phyloP scores from a whole-genome alignment of 129 eudicot species.

The Gnaphalium uliginosum region DNA sequence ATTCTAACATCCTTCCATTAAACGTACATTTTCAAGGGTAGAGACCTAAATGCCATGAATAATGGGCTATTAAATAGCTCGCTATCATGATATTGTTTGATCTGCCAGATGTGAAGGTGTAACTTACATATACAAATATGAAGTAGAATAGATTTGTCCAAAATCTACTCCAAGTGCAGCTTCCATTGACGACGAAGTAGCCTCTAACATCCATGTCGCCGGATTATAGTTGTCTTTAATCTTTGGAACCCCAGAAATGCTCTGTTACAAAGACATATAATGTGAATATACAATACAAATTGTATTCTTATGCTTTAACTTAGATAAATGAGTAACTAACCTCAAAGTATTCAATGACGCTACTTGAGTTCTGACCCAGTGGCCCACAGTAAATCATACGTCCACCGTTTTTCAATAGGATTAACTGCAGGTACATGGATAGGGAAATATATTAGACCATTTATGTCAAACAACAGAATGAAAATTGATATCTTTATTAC shows the following conservation, averaged over 20 bases:
- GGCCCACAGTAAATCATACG: constrained; percentile 54
- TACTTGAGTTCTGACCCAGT: constrained; percentile 48
- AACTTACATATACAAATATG: constrained; percentile 60
- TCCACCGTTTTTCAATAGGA: constrained; percentile 59
- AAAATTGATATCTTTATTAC: constrained; percentile 17
- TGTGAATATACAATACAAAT: neutral
- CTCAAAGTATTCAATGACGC: constrained; percentile 59
- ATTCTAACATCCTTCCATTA: neutral
- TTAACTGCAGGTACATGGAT: constrained; percentile 40
- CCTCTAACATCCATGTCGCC: constrained; percentile 97
- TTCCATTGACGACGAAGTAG: constrained; percentile 70
- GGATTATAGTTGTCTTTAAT: constrained; percentile 71
- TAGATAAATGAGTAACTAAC: constrained; percentile 26
- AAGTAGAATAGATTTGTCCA: constrained; percentile 52
- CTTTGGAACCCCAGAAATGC: constrained; percentile 68
- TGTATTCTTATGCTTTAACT: neutral
- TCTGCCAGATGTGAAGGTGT: neutral
- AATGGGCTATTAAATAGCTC: too few species aligned
- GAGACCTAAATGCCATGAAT: neutral
- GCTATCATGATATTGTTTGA: neutral
- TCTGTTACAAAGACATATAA: constrained; percentile 37
- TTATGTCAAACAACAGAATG: neutral
- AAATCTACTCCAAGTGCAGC: constrained; percentile 69
- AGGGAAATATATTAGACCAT: neutral
- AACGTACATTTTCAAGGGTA: neutral